phyloP scores from a whole-genome alignment of 2,329 filamentous ascomycete species.

The Xylariaceae sp. region DNA sequence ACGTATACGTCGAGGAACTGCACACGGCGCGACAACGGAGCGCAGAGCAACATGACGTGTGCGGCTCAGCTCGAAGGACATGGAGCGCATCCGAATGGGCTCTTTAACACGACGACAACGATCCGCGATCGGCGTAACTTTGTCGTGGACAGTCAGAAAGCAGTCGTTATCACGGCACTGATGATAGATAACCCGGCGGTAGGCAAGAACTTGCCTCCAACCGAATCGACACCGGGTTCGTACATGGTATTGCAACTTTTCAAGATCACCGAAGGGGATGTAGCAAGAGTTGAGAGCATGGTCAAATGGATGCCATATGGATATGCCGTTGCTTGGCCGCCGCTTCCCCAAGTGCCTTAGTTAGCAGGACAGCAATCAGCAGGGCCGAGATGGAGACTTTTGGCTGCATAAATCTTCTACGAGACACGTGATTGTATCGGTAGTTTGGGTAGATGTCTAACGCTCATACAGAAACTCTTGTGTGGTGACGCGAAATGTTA shows the following conservation, averaged over 20 bases:
- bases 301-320: constrained; percentile 19
- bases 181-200: constrained; percentile 16
- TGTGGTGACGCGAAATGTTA: no score
- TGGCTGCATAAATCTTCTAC: no score
- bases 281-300: constrained; percentile 14
- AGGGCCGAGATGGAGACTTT: no score
- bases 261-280: constrained; percentile 11
- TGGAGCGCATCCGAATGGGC: constrained; percentile 13
- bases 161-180: constrained; percentile 13
- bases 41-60: constrained; percentile 9
- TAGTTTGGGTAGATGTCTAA: no score
- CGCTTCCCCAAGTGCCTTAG: neutral
- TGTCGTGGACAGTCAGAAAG: constrained; percentile 10
- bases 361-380: neutral
- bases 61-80: constrained; percentile 16
- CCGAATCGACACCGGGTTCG: constrained; percentile 13
- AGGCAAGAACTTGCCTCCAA: constrained; percentile 4
- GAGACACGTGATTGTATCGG: no score
- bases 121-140: constrained; percentile 18
- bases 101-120: constrained; percentile 11
- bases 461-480: no score
- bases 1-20: constrained; percentile 11
- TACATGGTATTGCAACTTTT: constrained; percentile 18
- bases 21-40: constrained; percentile 16
- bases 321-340: constrained; percentile 13